Evolutionary conservation across 2,329 filamentous ascomycete species (phyloP).

Genomic region (Delphinella strobiligena): DNA sequence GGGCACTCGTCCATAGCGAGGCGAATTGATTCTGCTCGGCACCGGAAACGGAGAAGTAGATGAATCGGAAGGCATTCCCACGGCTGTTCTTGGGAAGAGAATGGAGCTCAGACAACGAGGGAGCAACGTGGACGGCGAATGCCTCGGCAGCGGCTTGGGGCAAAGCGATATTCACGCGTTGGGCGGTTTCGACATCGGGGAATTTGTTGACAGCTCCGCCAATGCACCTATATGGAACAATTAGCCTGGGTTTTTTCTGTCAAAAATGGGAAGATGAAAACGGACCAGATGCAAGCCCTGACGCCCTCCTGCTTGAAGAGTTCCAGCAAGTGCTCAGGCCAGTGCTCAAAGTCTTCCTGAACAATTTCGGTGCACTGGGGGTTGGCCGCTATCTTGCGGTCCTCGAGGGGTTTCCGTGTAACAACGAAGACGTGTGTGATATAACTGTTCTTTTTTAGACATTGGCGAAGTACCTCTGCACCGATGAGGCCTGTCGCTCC

Average conservation of each 20-base stretch:
- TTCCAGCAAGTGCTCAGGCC: slow-evolving; percentile 32
- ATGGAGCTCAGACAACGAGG: slow-evolving; percentile 14
- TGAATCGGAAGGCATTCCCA: slow-evolving; percentile 27
- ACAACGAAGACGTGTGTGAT: slow-evolving; percentile 33
- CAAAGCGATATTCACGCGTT: slow-evolving; percentile 19
- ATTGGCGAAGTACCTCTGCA: slow-evolving; percentile 39
- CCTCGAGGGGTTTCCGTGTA: slow-evolving; percentile 18
- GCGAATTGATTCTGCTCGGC: slow-evolving; percentile 28
- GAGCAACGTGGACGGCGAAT: slow-evolving; percentile 18
- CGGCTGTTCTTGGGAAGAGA: slow-evolving; percentile 10
- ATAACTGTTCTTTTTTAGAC: slow-evolving; percentile 32
- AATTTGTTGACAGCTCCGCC: slow-evolving; percentile 16
- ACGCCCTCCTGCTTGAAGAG: slow-evolving; percentile 27
- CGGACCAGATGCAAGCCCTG: slow-evolving; percentile 35
- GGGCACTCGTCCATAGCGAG: slow-evolving; percentile 24
- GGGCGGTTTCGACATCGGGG: slow-evolving; percentile 18
- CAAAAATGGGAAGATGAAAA: no score
- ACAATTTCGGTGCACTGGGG: slow-evolving; percentile 23
- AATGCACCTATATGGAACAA: slow-evolving; percentile 12
- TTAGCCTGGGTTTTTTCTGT: no score
- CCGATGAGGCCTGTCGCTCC: slow-evolving; percentile 49
- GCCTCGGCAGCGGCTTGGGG: slow-evolving; percentile 19
- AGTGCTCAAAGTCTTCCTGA: slow-evolving; percentile 40
- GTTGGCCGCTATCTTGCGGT: slow-evolving; percentile 16
- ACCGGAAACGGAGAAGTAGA: slow-evolving; percentile 27